These are phyloP conservation scores for Tolypocladium ovalisporum DNA, from an alignment of 2,329 filamentous ascomycete genomes.

Conservation along the genomic window DNA sequence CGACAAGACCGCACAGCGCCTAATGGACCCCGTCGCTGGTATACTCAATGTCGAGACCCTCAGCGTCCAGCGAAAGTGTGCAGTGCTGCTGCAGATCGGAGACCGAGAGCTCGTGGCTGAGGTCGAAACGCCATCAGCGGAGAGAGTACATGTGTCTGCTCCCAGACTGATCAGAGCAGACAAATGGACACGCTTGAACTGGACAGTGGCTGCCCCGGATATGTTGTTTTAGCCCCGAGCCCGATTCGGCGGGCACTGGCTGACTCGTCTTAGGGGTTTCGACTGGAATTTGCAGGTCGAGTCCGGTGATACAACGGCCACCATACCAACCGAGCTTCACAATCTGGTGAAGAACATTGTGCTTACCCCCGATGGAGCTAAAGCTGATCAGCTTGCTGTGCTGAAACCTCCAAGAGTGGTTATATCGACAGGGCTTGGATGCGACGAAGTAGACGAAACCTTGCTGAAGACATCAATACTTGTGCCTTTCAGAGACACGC, in stretches of 20 bases:
- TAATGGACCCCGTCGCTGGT: conserved; percentile 1
- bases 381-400: neutral
- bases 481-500: conserved; percentile 18
- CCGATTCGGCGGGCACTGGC: neutral
- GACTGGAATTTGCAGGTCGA: conserved; percentile 24
- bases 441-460: conserved; percentile 7
- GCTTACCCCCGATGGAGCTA: conserved; percentile 2
- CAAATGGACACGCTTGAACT: conserved; percentile 14
- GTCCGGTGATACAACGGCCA: conserved; percentile 8
- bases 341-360: conserved; percentile 10
- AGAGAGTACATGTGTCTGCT: conserved; percentile 11
- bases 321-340: conserved; percentile 9
- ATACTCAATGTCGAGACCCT: conserved; percentile 6
- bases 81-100: conserved; percentile 10
- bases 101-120: conserved; percentile 12
- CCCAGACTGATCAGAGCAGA: conserved; percentile 11
- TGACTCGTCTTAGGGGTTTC: conserved; percentile 11
- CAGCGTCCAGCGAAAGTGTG: conserved; percentile 7
- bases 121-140: conserved; percentile 1
- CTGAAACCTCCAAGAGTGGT: neutral
- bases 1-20: conserved; percentile 2
- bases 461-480: conserved; percentile 14
- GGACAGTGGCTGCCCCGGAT: conserved; percentile 23
- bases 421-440: neutral
- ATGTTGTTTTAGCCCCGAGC: conserved; percentile 13